Base-by-base conservation (phyloP, 2,329 filamentous ascomycete species). In the Falciphora oryzae region DNA sequence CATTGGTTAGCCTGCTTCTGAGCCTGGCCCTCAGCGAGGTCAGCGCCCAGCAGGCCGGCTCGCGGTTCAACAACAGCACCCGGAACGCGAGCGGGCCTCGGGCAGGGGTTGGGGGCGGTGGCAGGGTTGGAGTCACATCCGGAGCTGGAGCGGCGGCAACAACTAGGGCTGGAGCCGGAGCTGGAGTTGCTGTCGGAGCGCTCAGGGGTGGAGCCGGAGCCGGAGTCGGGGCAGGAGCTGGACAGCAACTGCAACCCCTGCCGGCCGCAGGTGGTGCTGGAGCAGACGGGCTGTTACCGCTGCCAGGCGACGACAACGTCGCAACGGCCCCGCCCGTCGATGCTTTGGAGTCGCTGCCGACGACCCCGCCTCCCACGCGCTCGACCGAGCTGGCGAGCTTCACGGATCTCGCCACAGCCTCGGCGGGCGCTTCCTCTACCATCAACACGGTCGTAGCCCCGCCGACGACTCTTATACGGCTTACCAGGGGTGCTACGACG, bases 21-120 rank as follows among this genome's bases (percentile, higher is more conserved):
- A 14, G 58, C 58, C 16, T 35, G 22, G 58, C 31, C 16, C 31
- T 60, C 14, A 31, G 58, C 25, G 57, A 58, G 16, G 58, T 25
- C 31, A 35, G 31, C 58, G 58, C 58, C 28, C 58, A 60, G 31
- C 58, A 38, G 31, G 7, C 44, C 22, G 44, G 44, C 44, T 22
- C 44, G 22, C 58, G 31, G 11, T 60, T 31, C 31, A 32, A 35
- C 58, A 60, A 60, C 58, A 18, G 58, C 22, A 60, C 58, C 31
- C 16, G 58, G 11, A 58, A 29, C 57, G 25, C 27, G 8, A n/a
- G 22, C 44, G 44, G 44, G 6, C 22, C 44, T 25, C 22, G 22
- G 44, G 57, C 18, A 32, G 27, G 58, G 25, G 14, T 6, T 13
- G 29, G 28, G 57, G 4, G 58, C 29, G 22, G 27, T 18, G 22